These are phyloP conservation scores for Sporothrix protearum DNA, from an alignment of 2,329 filamentous ascomycete genomes.

Conservation along the genomic window DNA sequence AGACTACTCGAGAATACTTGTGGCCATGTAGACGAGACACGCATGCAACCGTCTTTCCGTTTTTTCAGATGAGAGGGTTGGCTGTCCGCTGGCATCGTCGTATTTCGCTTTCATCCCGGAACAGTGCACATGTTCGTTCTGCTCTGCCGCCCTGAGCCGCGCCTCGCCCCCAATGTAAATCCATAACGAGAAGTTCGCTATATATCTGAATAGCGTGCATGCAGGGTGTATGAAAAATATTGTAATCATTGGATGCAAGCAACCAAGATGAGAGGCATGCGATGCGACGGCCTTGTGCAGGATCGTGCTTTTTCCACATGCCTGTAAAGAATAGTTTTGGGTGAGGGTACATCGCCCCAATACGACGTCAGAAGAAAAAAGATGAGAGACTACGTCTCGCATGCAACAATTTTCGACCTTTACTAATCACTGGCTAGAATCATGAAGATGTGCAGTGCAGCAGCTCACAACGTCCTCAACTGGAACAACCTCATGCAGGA, in stretches of 20 bases:
- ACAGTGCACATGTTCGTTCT: not conserved
- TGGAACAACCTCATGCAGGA: not conserved
- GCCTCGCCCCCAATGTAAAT: not conserved
- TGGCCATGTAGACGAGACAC: not conserved
- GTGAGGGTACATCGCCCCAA: not conserved
- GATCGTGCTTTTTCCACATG: slow-evolving; percentile 13
- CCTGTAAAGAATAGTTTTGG: not conserved
- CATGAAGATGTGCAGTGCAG: not conserved
- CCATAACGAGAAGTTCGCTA: not conserved
- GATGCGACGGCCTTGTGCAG: slow-evolving; percentile 2
- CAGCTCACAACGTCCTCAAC: not conserved
- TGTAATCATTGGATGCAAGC: not conserved
- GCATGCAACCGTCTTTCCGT: not conserved
- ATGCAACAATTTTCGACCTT: not conserved
- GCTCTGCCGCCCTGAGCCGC: not conserved
- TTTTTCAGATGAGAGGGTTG: not conserved
- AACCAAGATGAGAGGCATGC: not conserved
- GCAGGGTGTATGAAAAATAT: not conserved
- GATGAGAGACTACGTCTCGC: not conserved
- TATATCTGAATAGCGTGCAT: no score
- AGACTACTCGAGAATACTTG: not conserved
- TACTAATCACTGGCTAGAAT: no score
- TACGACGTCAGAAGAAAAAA: not conserved
- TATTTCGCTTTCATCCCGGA: not conserved
- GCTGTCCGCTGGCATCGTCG: slow-evolving; percentile 8